Conservation (phyloP, 208 protist species). For the Entamoeba invadens region DNA sequence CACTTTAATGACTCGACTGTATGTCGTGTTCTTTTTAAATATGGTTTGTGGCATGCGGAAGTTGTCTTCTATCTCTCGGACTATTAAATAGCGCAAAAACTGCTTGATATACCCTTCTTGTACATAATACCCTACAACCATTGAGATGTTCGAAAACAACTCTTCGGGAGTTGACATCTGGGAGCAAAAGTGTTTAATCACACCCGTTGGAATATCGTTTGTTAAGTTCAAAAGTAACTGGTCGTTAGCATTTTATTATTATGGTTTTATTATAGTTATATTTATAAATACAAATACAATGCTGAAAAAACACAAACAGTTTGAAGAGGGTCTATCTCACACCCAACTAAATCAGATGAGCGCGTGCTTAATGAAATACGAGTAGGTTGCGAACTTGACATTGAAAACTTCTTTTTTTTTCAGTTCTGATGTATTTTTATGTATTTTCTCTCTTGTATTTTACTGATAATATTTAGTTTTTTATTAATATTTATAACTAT, state of each 20-base stretch:
- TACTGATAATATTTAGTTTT: no score
- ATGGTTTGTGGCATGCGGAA: neutral
- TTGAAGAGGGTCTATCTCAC: neutral
- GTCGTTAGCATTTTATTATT: neutral
- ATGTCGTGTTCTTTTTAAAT: neutral
- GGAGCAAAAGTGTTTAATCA: neutral
- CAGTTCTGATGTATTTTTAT: no score
- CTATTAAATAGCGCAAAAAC: neutral
- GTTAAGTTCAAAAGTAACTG: neutral
- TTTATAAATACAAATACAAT: no score
- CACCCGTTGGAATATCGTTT: neutral
- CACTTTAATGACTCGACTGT: neutral
- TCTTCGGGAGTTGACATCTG: neutral
- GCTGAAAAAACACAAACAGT: neutral
- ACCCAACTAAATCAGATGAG: neutral
- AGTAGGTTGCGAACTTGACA: neutral
- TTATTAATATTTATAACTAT: no score
- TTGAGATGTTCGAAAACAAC: neutral
- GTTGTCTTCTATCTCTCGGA: neutral
- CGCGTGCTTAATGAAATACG: neutral
- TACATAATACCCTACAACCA: neutral
- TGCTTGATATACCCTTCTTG: neutral
- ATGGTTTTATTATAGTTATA: no score
- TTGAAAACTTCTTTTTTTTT: neutral
- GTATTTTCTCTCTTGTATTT: no score